Conservation (phyloP, 495 filamentous ascomycete genomes). For the Cudoniella acicularis region DNA sequence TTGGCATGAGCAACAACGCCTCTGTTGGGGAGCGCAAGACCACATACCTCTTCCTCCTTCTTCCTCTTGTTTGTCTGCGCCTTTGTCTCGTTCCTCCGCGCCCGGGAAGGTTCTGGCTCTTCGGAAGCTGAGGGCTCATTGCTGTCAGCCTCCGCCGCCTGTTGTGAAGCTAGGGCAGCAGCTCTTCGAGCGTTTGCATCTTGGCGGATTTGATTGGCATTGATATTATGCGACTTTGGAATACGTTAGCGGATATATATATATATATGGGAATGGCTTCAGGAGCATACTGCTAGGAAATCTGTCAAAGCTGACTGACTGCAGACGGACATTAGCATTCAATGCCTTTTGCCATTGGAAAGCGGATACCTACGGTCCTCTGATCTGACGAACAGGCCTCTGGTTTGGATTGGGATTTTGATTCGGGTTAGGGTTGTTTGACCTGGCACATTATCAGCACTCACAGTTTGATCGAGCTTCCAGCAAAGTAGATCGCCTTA, state of each 20-base stretch:
- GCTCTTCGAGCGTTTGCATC: conserved; percentile 53
- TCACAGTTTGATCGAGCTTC: not conserved
- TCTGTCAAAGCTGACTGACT: conserved; percentile 73
- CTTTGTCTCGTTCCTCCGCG: conserved; percentile 21
- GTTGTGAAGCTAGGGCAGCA: conserved; percentile 34
- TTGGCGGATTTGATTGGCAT: conserved; percentile 69
- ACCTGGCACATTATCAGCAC: not conserved
- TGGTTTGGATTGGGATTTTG: not conserved
- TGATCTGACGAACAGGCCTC: conserved; percentile 45
- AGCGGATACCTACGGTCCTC: conserved; percentile 53
- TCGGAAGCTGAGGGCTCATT: conserved; percentile 33
- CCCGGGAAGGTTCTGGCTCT: conserved; percentile 30
- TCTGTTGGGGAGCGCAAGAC: not conserved
- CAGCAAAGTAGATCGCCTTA: not conserved
- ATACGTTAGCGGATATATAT: conserved; percentile 1
- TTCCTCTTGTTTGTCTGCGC: conserved; percentile 28
- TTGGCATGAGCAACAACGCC: conserved; percentile 32
- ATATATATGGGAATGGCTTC: not conserved
- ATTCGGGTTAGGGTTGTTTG: not conserved
- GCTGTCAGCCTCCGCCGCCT: conserved; percentile 3
- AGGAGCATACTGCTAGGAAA: conserved; percentile 63
- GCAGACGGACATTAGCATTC: not conserved
- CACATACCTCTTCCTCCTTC: conserved; percentile 30
- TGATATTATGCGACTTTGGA: conserved; percentile 77
- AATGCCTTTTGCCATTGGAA: not conserved